Evolutionary conservation across 768 basidiomycete species (phyloP).

Genomic region (Psilocybe subaeruginosa): DNA sequence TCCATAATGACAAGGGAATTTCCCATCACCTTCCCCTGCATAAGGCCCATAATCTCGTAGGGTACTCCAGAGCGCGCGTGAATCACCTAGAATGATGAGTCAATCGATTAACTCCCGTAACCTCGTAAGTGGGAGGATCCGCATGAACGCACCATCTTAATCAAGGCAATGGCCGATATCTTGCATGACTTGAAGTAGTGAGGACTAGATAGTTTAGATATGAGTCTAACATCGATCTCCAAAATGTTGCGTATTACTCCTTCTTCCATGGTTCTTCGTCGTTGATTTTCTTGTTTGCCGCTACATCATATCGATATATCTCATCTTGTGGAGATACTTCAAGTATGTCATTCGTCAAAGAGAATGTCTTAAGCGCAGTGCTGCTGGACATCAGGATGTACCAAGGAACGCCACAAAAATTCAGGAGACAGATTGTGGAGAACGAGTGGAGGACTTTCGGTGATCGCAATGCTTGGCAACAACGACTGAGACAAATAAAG

Average conservation of each 20-base stretch:
- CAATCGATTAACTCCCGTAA: neutral
- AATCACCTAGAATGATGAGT: slow-evolving; percentile 69
- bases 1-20: slow-evolving; percentile 88
- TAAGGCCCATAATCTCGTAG: slow-evolving; percentile 99
- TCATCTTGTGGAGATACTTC: slow-evolving; percentile 77
- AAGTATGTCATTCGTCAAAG: slow-evolving; percentile 68
- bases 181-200: slow-evolving; percentile 89
- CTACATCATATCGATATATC: slow-evolving; percentile 76
- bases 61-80: slow-evolving; percentile 97
- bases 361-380: slow-evolving; percentile 75
- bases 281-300: slow-evolving; percentile 67
- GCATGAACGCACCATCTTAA: slow-evolving; percentile 77
- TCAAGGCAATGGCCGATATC: slow-evolving; percentile 92
- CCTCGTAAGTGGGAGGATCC: neutral
- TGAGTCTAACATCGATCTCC: neutral
- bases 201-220: slow-evolving; percentile 46
- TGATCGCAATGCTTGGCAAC: neutral
- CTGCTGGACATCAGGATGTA: slow-evolving; percentile 40
- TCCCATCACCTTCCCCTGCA: slow-evolving; percentile 94
- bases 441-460: neutral
- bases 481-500: neutral
- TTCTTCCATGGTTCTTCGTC: slow-evolving; percentile 80
- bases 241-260: slow-evolving; percentile 58
- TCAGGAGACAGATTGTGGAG: neutral
- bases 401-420: neutral